Evolutionary conservation across 352 stramenopile genomes (phyloP), one percentile per base, ranked within the genome.

Genomic region (Pythium pyrilobum): DNA sequence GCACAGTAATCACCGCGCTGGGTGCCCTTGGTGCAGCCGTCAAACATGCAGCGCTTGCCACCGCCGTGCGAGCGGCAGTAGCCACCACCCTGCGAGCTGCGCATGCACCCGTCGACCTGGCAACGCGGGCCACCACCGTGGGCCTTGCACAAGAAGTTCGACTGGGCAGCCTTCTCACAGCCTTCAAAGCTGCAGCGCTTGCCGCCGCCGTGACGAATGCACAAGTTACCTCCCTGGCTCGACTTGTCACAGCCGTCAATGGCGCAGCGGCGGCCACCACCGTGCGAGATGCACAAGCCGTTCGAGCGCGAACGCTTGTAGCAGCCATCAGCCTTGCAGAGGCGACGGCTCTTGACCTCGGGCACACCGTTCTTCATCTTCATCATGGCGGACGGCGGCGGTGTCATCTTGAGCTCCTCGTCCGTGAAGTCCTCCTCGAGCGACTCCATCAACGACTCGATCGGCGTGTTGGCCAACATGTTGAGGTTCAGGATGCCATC

Each of bases 271-370:
- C 94, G 91, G 62, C 86, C 86, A 28, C 86, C 84, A 39, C 86
- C 86, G 66, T 96, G 86, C 33, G 82, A 83, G 49, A 91, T 95
- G 74, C 85, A 95, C 51, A 95, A 54, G 9, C 81, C 85, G 59
- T 89, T 86, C 28, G 81, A 94, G 52, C 87, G 83, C 34, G 81
- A 89, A 49, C 87, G 83, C 77, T 94, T 94, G 66, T 83, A 84
- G 78, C 87, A 96, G 15, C 72, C 81, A 18, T 85, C 67, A 15
- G 72, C 71, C 44, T 75, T 77, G 66, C 86, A 96, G 9, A 91
- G 67, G 3, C 77, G 77, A 41, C 72, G 73, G 63, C 69, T 85
- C 64, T 87, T 87, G 39, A 75, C 52, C 45, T 85, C 74, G 13
- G 54, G 54, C 21, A 68, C 37, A 36, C 18, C 47, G 38, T 53